Evolutionary conservation across 108 stramenopile species (phyloP).

Genomic region (Cyclotella kingstonii): DNA sequence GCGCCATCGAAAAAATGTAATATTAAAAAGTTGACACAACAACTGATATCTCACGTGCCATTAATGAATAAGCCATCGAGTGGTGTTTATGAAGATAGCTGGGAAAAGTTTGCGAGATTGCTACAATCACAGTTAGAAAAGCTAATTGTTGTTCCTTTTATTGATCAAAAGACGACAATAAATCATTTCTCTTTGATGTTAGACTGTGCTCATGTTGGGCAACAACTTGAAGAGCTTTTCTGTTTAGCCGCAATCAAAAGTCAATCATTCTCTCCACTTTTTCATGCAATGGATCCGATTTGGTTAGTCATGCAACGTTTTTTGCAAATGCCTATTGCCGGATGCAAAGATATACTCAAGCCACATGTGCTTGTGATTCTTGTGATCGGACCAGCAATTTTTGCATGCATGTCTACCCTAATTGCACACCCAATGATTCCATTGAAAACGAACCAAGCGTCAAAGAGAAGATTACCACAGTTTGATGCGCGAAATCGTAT

Average conservation of each 20-base stretch:
- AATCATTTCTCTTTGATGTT: slow-evolving; percentile 26
- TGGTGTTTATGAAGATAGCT: background rate
- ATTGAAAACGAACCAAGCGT: background rate
- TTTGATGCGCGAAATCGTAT: slow-evolving; percentile 22
- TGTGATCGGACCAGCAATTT: slow-evolving; percentile 33
- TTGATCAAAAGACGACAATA: background rate
- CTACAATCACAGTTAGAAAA: slow-evolving; percentile 27
- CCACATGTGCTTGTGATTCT: slow-evolving; percentile 21
- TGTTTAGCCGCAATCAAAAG: slow-evolving; percentile 5
- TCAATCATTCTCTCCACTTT: slow-evolving; percentile 20
- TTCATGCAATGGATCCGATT: slow-evolving; percentile 38
- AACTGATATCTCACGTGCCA: background rate
- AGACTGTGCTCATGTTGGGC: slow-evolving; percentile 23
- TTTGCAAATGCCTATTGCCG: slow-evolving; percentile 1
- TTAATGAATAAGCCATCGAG: background rate
- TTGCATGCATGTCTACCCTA: slow-evolving; percentile 21
- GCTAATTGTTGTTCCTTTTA: slow-evolving; percentile 14
- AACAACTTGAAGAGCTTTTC: slow-evolving; percentile 4
- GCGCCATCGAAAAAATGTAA: background rate
- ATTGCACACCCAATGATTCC: slow-evolving; percentile 5
- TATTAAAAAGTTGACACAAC: background rate
- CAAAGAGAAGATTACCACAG: background rate
- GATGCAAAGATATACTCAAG: slow-evolving; percentile 1
- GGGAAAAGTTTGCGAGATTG: slow-evolving; percentile 1
- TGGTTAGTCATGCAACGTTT: slow-evolving; percentile 33